phyloP scores from a whole-genome alignment of 805 yeast species.

The Saccharomyces mikatae region DNA sequence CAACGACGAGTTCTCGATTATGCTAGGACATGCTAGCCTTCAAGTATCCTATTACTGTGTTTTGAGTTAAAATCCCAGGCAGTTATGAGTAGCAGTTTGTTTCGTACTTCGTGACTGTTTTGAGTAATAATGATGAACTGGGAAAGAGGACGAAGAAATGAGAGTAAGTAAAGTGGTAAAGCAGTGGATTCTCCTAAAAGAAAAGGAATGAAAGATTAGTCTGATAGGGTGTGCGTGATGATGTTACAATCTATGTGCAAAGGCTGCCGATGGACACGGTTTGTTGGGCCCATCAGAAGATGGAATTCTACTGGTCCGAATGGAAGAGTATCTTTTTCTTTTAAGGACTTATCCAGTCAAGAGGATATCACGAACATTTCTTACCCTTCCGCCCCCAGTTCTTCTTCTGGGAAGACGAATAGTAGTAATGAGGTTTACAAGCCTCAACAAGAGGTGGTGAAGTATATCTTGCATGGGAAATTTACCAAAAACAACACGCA shows the following conservation, averaged over 20 bases:
- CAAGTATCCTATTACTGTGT: background rate
- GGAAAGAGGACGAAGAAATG: background rate
- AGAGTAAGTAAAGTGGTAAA: background rate
- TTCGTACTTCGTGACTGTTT: background rate
- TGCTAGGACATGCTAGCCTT: background rate
- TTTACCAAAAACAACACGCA: slow-evolving; percentile 81
- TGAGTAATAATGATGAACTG: background rate
- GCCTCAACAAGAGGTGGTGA: slow-evolving; percentile 35
- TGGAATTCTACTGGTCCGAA: background rate
- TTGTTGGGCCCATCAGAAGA: background rate
- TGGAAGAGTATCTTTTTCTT: background rate
- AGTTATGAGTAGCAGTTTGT: background rate
- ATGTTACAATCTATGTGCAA: background rate
- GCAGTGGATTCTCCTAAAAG: background rate
- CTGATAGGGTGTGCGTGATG: background rate
- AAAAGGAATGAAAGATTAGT: background rate
- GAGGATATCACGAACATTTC: background rate
- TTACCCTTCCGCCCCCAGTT: background rate
- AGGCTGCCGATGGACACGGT: background rate
- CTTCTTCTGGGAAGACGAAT: background rate
- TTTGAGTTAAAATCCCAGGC: background rate
- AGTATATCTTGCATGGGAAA: slow-evolving; percentile 65
- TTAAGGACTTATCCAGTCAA: background rate
- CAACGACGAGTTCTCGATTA: background rate
- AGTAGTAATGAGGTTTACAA: slow-evolving; percentile 4